Evolutionary conservation across 176 grass and related monocot species (phyloP).

Genomic region (Eragrostis nindensis): DNA sequence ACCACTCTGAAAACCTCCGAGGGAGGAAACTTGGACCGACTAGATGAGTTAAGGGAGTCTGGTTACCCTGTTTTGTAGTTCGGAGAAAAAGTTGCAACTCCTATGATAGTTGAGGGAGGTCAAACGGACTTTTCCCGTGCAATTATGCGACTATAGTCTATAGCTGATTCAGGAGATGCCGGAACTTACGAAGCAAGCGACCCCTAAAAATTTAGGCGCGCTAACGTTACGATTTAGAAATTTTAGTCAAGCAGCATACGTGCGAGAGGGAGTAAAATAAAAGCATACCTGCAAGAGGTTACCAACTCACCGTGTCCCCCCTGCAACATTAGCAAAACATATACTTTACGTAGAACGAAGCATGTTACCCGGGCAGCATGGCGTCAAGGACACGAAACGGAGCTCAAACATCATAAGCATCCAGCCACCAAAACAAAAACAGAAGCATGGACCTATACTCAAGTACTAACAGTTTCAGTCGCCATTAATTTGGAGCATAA

Average conservation of each 20-base stretch:
- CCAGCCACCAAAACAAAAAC: too few relatives aligned
- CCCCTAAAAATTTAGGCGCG: too few relatives aligned
- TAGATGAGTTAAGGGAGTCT: too few relatives aligned
- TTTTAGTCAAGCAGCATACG: neutral
- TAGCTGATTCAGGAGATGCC: neutral
- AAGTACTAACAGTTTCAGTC: neutral
- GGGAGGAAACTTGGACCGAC: too few relatives aligned
- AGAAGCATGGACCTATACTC: neutral
- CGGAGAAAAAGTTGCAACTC: too few relatives aligned
- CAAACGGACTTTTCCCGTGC: too few relatives aligned
- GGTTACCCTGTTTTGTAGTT: too few relatives aligned
- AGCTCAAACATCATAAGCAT: neutral
- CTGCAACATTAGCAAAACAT: neutral
- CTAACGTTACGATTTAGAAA: too few relatives aligned
- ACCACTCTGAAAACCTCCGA: too few relatives aligned
- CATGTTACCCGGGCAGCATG: constrained; percentile 4
- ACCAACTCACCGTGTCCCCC: neutral
- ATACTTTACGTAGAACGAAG: constrained; percentile 17
- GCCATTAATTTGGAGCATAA: too few relatives aligned
- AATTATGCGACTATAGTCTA: too few relatives aligned
- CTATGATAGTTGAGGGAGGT: too few relatives aligned
- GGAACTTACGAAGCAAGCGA: neutral
- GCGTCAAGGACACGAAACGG: neutral
- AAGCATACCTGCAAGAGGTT: neutral
- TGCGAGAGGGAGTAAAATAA: neutral